Conservation (phyloP, 2,329 filamentous ascomycete species). For the Xylariaceae sp. region DNA sequence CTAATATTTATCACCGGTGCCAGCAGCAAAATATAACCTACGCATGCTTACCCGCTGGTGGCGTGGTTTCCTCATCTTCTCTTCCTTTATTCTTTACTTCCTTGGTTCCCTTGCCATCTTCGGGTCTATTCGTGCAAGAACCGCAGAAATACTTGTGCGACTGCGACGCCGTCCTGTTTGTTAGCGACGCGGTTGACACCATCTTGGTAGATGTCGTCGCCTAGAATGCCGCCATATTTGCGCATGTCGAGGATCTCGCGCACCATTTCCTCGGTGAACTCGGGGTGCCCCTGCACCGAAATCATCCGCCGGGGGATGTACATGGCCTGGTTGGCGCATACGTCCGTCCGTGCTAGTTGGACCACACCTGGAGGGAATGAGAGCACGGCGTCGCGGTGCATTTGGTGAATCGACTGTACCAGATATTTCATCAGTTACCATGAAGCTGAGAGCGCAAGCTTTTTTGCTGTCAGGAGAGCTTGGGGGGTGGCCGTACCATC, state of each 20-base stretch:
- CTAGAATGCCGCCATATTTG: conserved; percentile 71
- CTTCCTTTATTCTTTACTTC: not conserved
- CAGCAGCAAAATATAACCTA: conserved; percentile 11
- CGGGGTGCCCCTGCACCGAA: conserved; percentile 85
- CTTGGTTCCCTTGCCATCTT: not conserved
- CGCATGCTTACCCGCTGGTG: conserved; percentile 9
- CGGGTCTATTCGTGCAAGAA: conserved; percentile 69
- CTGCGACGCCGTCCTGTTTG: conserved; percentile 79
- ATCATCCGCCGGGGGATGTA: conserved; percentile 71
- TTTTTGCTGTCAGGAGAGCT: not conserved
- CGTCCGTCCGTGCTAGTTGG: conserved; percentile 67
- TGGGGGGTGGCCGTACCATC: conserved; percentile 48
- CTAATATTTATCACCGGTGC: not conserved
- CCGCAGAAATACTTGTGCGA: conserved; percentile 75
- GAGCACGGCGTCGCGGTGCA: conserved; percentile 82
- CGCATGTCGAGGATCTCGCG: conserved; percentile 70
- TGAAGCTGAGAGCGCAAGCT: not conserved
- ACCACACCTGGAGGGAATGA: conserved; percentile 67
- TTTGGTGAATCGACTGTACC: conserved; percentile 74
- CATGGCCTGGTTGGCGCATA: conserved; percentile 82
- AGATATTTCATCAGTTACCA: conserved; percentile 12
- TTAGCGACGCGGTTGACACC: conserved; percentile 69
- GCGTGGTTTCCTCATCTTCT: not conserved
- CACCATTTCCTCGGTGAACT: conserved; percentile 78
- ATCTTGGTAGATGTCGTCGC: conserved; percentile 71